Evolutionary conservation across 306 rosid species (phyloP).

Genomic region (Parietaria judaica): DNA sequence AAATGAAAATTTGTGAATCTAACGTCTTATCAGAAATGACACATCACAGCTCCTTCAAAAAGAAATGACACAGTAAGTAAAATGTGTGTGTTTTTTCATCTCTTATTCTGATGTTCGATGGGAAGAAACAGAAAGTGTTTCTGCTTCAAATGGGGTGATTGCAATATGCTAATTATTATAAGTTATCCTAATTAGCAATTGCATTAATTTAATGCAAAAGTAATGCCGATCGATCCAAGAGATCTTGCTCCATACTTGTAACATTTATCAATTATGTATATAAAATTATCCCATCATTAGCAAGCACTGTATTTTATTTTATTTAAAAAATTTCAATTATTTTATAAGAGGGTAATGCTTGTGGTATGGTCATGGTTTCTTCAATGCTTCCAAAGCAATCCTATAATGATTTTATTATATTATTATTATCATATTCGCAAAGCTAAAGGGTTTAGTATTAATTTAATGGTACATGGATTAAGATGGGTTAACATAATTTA

Average conservation of each 20-base stretch:
- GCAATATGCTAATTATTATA: constrained; percentile 23
- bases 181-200: constrained; percentile 21
- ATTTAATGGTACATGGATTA: constrained; percentile 13
- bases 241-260: constrained; percentile 12
- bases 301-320: constrained; percentile 1
- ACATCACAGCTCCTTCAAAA: too few species aligned
- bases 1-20: constrained; percentile 25
- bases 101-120: constrained; percentile 41
- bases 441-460: constrained; percentile 6
- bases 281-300: constrained; percentile 10
- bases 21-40: constrained; percentile 30
- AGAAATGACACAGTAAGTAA: constrained; percentile 8
- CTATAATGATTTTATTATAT: constrained; percentile 14
- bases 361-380: constrained; percentile 1
- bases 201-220: constrained; percentile 11
- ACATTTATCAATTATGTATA: constrained; percentile 8
- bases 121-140: constrained; percentile 81
- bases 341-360: constrained; percentile 9
- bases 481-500: constrained; percentile 1
- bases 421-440: constrained; percentile 18
- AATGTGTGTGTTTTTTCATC: constrained; percentile 11
- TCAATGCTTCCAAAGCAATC: constrained; percentile 29
- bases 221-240: constrained; percentile 24
- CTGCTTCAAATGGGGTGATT: constrained; percentile 24
- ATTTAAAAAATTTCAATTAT: not conserved